Evolutionary conservation across 1,284 basidiomycete species (phyloP).

Genomic region (Mycena citricolor): DNA sequence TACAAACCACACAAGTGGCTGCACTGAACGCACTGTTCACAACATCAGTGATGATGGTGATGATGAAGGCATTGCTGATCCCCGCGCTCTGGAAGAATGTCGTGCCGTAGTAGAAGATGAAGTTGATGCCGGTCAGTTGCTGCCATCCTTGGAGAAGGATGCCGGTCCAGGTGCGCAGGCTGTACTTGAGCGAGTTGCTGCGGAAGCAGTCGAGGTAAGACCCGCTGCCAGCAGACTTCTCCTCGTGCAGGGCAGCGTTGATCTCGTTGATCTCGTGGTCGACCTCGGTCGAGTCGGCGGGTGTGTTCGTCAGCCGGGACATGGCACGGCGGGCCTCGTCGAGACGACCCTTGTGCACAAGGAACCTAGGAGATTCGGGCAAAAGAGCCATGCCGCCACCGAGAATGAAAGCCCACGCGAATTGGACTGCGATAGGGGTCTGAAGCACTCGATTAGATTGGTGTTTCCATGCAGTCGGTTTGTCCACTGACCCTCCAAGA

Average conservation of each 20-base stretch:
- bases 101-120: slow-evolving; percentile 7
- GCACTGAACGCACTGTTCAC: too few relatives aligned
- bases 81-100: slow-evolving; percentile 35
- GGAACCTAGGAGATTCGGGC: slow-evolving; percentile 74
- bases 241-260: slow-evolving; percentile 65
- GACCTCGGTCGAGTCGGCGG: slow-evolving; percentile 51
- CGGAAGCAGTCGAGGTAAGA: slow-evolving; percentile 70
- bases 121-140: slow-evolving; percentile 1
- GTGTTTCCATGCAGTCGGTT: not conserved
- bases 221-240: slow-evolving; percentile 47
- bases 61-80: slow-evolving; percentile 51
- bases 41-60: slow-evolving; percentile 53
- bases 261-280: slow-evolving; percentile 69
- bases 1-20: too few relatives aligned
- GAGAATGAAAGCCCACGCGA: slow-evolving; percentile 2
- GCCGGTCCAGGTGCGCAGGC: slow-evolving; percentile 75
- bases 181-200: slow-evolving; percentile 60
- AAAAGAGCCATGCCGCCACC: not conserved
- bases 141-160: slow-evolving; percentile 65
- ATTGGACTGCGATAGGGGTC: slow-evolving; percentile 1
- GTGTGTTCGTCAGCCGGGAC: slow-evolving; percentile 56
- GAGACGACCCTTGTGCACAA: slow-evolving; percentile 68
- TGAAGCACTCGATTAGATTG: not conserved
- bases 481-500: slow-evolving; percentile 63
- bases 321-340: slow-evolving; percentile 62